These are phyloP conservation scores for Fusarium siculi DNA, from an alignment of 2,329 filamentous ascomycete genomes.

Conservation along the genomic window DNA sequence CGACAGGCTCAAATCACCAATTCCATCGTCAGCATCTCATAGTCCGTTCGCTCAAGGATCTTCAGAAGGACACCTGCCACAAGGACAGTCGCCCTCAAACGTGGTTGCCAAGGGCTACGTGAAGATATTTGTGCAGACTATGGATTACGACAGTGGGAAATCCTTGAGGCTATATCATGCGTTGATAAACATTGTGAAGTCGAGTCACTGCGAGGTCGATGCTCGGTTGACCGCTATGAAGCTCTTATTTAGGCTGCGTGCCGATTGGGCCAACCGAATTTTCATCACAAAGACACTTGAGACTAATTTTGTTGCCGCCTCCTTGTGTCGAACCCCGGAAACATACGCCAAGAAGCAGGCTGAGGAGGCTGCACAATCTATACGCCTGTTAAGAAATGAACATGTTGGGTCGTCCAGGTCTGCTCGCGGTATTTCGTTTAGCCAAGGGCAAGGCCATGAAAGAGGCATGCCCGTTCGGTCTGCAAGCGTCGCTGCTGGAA, in stretches of 20 bases:
- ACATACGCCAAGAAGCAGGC: constrained; percentile 62
- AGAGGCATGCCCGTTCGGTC: constrained; percentile 55
- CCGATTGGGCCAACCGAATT: constrained; percentile 82
- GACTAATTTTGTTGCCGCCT: constrained; percentile 76
- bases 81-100: constrained; percentile 69
- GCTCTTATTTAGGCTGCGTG: constrained; percentile 82
- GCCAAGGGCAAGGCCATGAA: constrained; percentile 58
- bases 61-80: constrained; percentile 36
- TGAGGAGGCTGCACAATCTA: constrained; percentile 61
- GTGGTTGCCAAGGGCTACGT: constrained; percentile 78
- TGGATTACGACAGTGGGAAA: constrained; percentile 74
- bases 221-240: constrained; percentile 80
- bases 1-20: constrained; percentile 59
- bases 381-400: constrained; percentile 58
- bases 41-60: constrained; percentile 36
- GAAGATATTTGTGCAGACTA: constrained; percentile 78
- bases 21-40: constrained; percentile 45
- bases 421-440: constrained; percentile 63
- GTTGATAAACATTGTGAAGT: constrained; percentile 71
- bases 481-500: constrained; percentile 50
- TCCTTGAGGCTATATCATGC: constrained; percentile 70
- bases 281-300: constrained; percentile 78
- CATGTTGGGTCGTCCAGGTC: constrained; percentile 52
- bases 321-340: constrained; percentile 73
- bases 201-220: constrained; percentile 70